Conservation (phyloP, 768 basidiomycete genomes). For the Rhizopogon vulgaris region DNA sequence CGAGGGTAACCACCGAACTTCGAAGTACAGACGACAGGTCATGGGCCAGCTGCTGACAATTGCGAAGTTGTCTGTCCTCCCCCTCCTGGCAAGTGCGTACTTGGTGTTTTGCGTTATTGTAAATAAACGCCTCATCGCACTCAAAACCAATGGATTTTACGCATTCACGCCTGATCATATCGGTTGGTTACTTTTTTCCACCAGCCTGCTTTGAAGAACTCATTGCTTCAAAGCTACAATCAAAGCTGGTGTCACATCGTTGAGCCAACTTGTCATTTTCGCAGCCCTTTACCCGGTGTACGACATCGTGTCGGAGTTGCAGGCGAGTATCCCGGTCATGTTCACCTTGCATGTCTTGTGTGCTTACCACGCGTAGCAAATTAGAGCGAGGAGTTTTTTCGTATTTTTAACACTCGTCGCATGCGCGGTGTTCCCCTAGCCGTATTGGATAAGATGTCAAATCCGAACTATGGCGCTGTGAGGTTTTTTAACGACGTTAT, state of each 20-base stretch:
- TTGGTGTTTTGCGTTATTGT: constrained; percentile 23
- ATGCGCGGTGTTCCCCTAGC: constrained; percentile 17
- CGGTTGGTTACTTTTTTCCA: constrained; percentile 7
- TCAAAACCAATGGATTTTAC: constrained; percentile 19
- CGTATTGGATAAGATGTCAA: constrained; percentile 17
- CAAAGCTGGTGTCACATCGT: constrained; percentile 22
- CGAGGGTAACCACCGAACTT: neutral
- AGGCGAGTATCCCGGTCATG: constrained; percentile 4
- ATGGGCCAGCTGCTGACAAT: neutral
- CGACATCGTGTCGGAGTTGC: constrained; percentile 11
- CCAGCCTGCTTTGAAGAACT: neutral
- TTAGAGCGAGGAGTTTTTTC: constrained; percentile 19
- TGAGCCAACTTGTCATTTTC: constrained; percentile 21
- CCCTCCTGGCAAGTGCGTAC: constrained; percentile 21
- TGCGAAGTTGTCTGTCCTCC: constrained; percentile 14
- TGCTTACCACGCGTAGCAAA: neutral
- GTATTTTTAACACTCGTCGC: constrained; percentile 7
- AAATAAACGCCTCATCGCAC: constrained; percentile 18
- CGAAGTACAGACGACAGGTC: neutral
- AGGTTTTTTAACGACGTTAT: constrained; percentile 11
- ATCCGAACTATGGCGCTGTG: constrained; percentile 14
- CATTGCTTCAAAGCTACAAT: constrained; percentile 15
- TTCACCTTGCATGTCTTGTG: neutral
- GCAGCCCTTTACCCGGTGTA: constrained; percentile 22
- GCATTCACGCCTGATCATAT: constrained; percentile 15